Evolutionary conservation across 768 basidiomycete genomes (phyloP).

Genomic region (Agrocybe pediades): DNA sequence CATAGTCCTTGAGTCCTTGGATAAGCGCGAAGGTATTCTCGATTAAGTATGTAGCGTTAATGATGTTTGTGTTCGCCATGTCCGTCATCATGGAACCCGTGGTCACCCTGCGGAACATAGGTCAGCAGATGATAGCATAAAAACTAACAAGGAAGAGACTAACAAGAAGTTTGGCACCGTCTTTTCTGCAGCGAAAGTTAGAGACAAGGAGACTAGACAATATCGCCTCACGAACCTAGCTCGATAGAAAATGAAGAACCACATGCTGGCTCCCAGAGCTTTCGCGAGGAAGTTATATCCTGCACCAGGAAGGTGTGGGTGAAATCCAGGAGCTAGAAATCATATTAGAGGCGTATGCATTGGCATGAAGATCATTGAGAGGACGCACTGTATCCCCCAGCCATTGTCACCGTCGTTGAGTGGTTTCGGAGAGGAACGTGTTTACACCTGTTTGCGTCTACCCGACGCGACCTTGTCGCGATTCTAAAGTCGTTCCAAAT

Average conservation of each 20-base stretch:
- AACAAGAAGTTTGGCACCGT: constrained; percentile 76
- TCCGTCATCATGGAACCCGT: constrained; percentile 41
- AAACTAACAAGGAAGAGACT: constrained; percentile 16
- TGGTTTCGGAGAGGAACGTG: constrained; percentile 21
- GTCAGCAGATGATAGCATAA: not conserved
- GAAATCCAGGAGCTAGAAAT: constrained; percentile 69
- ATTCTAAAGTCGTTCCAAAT: not conserved
- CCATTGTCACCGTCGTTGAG: constrained; percentile 33
- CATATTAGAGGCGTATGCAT: constrained; percentile 3
- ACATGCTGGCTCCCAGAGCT: constrained; percentile 90
- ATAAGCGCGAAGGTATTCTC: not conserved
- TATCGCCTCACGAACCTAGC: constrained; percentile 63
- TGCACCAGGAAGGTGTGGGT: constrained; percentile 83
- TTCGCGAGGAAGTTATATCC: constrained; percentile 80
- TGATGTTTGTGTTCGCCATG: constrained; percentile 37
- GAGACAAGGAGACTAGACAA: constrained; percentile 2
- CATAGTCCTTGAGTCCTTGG: not conserved
- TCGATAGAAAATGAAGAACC: constrained; percentile 99
- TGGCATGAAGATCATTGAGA: not conserved
- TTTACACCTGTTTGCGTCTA: constrained; percentile 36
- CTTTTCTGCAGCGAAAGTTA: constrained; percentile 50
- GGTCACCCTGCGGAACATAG: constrained; percentile 45
- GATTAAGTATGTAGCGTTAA: constrained; percentile 25
- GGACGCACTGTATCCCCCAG: constrained; percentile 39
- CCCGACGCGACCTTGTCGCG: constrained; percentile 21